Conservation (phyloP, 768 basidiomycete genomes). For the Mycena galopus region DNA sequence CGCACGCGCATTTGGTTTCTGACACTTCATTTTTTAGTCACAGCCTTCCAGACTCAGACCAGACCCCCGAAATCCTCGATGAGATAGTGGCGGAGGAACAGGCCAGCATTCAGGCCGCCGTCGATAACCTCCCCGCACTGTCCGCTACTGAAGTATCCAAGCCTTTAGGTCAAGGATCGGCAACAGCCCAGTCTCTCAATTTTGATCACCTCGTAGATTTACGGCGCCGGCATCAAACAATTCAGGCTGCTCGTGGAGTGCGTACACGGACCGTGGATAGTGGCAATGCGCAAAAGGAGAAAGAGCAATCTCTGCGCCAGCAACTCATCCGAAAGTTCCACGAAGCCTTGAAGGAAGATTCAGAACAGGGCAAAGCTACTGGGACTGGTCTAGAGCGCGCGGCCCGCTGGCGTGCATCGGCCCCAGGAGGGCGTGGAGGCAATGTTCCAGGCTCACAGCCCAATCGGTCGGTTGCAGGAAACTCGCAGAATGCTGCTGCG, state of each 20-base stretch:
- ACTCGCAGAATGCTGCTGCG: slow-evolving; percentile 40
- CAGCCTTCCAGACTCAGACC: not conserved
- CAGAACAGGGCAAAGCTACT: slow-evolving; percentile 1
- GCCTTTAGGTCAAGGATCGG: not conserved
- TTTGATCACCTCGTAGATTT: not conserved
- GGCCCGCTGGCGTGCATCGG: not conserved
- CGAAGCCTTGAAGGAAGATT: slow-evolving; percentile 13
- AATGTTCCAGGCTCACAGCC: not conserved
- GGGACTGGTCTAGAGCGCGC: not conserved
- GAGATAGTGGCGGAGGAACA: not conserved
- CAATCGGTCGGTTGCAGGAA: slow-evolving; percentile 19
- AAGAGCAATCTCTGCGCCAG: no score
- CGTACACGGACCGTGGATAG: no score
- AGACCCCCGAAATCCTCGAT: not conserved
- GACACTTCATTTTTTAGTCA: not conserved
- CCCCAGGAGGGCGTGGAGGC: not conserved
- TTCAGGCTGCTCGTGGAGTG: no score
- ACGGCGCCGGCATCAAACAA: no score
- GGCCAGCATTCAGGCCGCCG: not conserved
- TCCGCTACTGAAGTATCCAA: not conserved
- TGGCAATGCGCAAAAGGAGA: no score
- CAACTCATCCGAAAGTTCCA: no score
- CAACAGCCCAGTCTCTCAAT: not conserved
- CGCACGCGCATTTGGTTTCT: not conserved
- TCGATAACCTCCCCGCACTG: not conserved